These are phyloP conservation scores for Rosa multiflora DNA, from an alignment of 306 rosid species.

Conservation along the genomic window DNA sequence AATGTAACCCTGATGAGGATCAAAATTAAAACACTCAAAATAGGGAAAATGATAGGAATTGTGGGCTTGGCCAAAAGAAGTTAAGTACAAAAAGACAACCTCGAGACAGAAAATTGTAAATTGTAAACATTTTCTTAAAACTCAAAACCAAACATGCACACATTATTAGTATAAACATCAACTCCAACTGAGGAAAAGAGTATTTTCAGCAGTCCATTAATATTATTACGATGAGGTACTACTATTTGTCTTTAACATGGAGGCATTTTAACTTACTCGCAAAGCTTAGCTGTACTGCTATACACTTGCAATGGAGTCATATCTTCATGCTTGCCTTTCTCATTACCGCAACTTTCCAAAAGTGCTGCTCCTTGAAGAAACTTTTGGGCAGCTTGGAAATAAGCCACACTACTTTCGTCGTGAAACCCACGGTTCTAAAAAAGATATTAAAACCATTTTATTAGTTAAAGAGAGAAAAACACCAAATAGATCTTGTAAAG, in stretches of 20 bases:
- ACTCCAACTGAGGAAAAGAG: background rate
- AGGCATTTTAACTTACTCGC: conserved; percentile 48
- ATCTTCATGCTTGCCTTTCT: conserved; percentile 57
- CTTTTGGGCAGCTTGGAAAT: conserved; percentile 83
- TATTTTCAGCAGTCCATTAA: background rate
- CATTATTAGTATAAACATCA: background rate
- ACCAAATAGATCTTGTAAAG: conserved; percentile 26
- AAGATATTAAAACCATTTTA: conserved; percentile 17
- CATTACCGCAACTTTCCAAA: conserved; percentile 52
- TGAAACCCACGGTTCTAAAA: conserved; percentile 60
- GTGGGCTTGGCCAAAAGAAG: background rate
- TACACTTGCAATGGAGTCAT: conserved; percentile 58
- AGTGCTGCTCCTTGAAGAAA: conserved; percentile 78
- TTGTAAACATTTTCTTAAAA: background rate
- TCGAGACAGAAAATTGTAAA: background rate
- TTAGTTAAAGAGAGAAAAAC: conserved; percentile 15
- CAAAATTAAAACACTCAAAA: background rate
- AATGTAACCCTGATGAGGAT: background rate
- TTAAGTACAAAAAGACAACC: background rate
- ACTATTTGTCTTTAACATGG: background rate
- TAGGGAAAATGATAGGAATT: background rate
- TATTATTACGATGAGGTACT: background rate
- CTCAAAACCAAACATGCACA: background rate
- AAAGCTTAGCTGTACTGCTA: conserved; percentile 65
- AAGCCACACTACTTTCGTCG: conserved; percentile 80